A percentile compares a stretch with the other conserved stretches of the same genome.
Evolutionary conservation across 2,329 filamentous ascomycete genomes (phyloP).

Genomic region (Pestalotiopsis fici): DNA sequence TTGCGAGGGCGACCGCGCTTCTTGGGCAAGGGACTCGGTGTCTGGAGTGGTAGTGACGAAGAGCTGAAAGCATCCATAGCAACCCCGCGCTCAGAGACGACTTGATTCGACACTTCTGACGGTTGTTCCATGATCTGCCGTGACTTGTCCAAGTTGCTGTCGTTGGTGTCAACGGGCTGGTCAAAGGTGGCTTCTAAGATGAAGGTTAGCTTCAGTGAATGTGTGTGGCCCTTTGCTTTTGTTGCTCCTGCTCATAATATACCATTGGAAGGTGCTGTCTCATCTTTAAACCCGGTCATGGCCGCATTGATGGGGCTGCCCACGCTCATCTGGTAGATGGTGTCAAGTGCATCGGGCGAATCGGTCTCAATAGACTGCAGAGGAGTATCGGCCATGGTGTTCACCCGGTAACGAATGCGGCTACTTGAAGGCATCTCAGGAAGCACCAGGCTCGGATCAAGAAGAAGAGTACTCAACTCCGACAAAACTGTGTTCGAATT

Average conservation of each 20-base stretch:
- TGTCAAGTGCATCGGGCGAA: neutral
- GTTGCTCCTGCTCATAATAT: too few species aligned
- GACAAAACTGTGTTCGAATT: neutral
- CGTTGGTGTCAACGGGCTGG: too few species aligned
- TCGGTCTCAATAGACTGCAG: neutral
- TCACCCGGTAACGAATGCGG: neutral
- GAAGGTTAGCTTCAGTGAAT: too few species aligned
- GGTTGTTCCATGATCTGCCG: too few species aligned
- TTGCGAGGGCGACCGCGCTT: slow-evolving; percentile 4
- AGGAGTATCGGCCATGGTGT: neutral
- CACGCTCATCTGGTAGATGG: neutral
- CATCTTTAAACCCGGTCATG: too few species aligned
- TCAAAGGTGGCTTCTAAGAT: too few species aligned
- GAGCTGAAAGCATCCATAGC: neutral
- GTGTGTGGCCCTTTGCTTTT: too few species aligned
- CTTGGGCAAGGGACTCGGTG: neutral
- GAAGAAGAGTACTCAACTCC: neutral
- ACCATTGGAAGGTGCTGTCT: neutral
- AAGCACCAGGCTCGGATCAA: too few species aligned
- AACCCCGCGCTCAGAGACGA: too few species aligned
- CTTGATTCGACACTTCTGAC: too few species aligned
- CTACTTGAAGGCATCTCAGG: too few species aligned
- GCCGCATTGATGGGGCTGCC: neutral
- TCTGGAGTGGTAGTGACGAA: neutral
- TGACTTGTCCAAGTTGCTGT: too few species aligned